Percentiles rank a stretch among this genome's conserved stretches.
Evolutionary conservation across 2,329 filamentous ascomycete species (phyloP).

Genomic region (Xylaria multiplex): DNA sequence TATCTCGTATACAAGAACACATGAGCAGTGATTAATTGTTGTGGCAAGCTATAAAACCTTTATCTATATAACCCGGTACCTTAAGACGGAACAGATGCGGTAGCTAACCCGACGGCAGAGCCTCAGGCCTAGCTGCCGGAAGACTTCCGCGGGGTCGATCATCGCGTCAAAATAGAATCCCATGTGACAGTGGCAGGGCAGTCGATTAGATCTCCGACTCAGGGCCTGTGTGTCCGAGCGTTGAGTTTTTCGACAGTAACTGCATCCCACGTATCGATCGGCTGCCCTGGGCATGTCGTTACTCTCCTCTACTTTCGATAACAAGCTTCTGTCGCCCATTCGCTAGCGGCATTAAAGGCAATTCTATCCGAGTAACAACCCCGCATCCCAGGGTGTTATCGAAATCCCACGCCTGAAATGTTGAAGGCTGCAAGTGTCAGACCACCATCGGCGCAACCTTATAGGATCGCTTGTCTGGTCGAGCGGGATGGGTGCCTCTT

Average conservation of each 20-base stretch:
- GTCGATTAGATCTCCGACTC: constrained; percentile 20
- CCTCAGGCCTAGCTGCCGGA: constrained; percentile 31
- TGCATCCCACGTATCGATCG: constrained; percentile 29
- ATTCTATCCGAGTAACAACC: constrained; percentile 11
- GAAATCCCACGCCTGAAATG: constrained; percentile 23
- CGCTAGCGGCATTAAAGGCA: constrained; percentile 13
- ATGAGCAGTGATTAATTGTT: background rate
- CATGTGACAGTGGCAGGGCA: constrained; percentile 20
- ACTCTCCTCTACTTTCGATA: constrained; percentile 16
- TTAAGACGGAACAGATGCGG: background rate
- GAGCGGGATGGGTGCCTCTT: constrained; percentile 11
- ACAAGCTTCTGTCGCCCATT: constrained; percentile 19
- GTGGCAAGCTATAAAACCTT: background rate
- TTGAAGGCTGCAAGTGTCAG: constrained; percentile 23
- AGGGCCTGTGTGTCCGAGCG: constrained; percentile 6
- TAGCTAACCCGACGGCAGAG: constrained; percentile 28
- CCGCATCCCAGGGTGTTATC: constrained; percentile 25
- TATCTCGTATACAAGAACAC: background rate
- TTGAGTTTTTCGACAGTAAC: constrained; percentile 18
- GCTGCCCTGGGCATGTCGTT: constrained; percentile 10
- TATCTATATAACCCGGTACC: background rate
- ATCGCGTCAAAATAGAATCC: constrained; percentile 22
- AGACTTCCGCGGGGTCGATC: constrained; percentile 34
- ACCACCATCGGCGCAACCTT: background rate
- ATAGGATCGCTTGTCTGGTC: constrained; percentile 20